Conservation (phyloP, 2,329 filamentous ascomycete species). For the Colletotrichum liriopes region DNA sequence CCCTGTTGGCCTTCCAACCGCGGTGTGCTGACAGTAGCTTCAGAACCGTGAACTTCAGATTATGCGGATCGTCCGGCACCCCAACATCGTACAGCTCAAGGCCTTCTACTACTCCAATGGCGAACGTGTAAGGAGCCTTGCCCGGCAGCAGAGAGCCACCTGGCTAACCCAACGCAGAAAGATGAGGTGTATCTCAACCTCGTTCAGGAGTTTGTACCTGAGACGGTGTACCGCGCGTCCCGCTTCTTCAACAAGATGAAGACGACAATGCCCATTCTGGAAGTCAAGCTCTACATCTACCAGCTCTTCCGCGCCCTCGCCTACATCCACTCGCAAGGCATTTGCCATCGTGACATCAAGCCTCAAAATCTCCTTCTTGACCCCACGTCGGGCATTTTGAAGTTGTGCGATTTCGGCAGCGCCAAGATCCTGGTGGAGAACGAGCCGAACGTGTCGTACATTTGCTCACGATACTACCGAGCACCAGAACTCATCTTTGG, state of each 20-base stretch:
- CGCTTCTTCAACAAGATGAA: slow-evolving; percentile 99
- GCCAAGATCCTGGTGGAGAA: slow-evolving; percentile 99
- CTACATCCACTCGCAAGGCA: slow-evolving; percentile 99
- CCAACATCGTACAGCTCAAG: slow-evolving; percentile 98
- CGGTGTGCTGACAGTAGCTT: slow-evolving; percentile 24
- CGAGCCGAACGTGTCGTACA: slow-evolving; percentile 99
- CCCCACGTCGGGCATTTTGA: slow-evolving; percentile 90
- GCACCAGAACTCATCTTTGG: slow-evolving; percentile 98
- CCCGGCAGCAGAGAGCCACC: neutral
- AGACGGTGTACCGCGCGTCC: slow-evolving; percentile 98
- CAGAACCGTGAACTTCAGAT: slow-evolving; percentile 99
- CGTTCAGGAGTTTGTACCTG: slow-evolving; percentile 97
- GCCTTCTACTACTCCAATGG: slow-evolving; percentile 99
- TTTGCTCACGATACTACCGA: slow-evolving; percentile 98
- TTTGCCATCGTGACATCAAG: slow-evolving; percentile 99
- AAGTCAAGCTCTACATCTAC: slow-evolving; percentile 99
- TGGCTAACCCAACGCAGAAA: slow-evolving; percentile 70
- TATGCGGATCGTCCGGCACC: slow-evolving; percentile 99
- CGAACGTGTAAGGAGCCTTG: slow-evolving; percentile 80
- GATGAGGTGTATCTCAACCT: slow-evolving; percentile 99
- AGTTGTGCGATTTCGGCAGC: slow-evolving; percentile 98
- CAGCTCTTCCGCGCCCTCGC: slow-evolving; percentile 98
- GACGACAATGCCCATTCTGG: slow-evolving; percentile 98
- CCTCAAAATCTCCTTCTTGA: slow-evolving; percentile 97
- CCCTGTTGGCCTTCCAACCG: slow-evolving; percentile 1